Evolutionary conservation across 148 eudicot genomes (phyloP).

Genomic region (Selenicereus undatus): DNA sequence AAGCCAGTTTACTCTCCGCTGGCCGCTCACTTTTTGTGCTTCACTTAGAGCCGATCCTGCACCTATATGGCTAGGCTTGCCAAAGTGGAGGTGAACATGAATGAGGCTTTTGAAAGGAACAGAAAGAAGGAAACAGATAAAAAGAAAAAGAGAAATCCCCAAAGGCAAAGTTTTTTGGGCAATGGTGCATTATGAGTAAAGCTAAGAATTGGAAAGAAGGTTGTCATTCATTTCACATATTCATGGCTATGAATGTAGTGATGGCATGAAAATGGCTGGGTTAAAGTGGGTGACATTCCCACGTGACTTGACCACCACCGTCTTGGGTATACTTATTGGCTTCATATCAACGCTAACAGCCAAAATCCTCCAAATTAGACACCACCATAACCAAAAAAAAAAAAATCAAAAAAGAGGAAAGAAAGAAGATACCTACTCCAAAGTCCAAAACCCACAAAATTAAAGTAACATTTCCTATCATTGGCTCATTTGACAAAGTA

Average conservation of each 20-base stretch:
- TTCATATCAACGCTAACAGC: conserved; percentile 70
- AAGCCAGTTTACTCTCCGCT: too few species aligned
- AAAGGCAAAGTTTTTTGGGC: neutral
- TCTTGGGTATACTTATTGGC: conserved; percentile 57
- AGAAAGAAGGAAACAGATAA: neutral
- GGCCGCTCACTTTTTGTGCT: too few species aligned
- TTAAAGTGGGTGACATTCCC: conserved; percentile 56
- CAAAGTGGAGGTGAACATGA: conserved; percentile 27
- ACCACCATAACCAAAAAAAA: neutral
- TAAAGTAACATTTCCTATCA: conserved; percentile 26
- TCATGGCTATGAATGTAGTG: conserved; percentile 5
- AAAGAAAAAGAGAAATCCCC: conserved; percentile 15
- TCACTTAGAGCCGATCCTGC: neutral
- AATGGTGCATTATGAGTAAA: conserved; percentile 11
- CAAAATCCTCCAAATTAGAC: conserved; percentile 29
- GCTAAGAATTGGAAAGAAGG: neutral
- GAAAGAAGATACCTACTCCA: conserved; percentile 29
- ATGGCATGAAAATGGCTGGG: neutral
- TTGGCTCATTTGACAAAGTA: conserved; percentile 40
- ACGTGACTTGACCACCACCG: conserved; percentile 51
- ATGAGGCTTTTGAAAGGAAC: conserved; percentile 13
- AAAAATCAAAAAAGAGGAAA: conserved; percentile 7
- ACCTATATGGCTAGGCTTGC: conserved; percentile 6
- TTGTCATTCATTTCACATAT: neutral
- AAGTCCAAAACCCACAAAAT: conserved; percentile 33